Base-by-base conservation (phyloP, 305 asterid species). In the Fraxinus platypoda region DNA sequence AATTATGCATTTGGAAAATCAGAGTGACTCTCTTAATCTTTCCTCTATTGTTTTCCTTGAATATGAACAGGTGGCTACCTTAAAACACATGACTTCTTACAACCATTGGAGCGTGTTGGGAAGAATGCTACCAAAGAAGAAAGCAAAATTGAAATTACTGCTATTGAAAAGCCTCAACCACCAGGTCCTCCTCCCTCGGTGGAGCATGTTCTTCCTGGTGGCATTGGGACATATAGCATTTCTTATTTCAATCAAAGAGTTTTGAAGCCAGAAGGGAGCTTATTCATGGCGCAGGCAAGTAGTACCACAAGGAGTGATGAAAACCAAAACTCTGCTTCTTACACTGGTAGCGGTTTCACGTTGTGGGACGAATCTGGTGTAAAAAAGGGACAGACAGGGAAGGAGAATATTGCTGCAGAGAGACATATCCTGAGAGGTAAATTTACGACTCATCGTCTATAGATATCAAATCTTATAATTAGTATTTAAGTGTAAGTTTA, bases 311-410 rank as follows among this genome's bases (percentile, higher is more conserved):
- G 82, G 76, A 91, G 89, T 76, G 93, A 92, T 38, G 97, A 91
- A 76, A 92, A 89, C 84, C 93, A 97, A 35, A 92, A 89, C 88
- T 81, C 95, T 89, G 89, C 91, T 91, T 92, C 97, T 85, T 90
- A 91, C 86, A 57, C 95, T 1, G 98, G 92, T 81, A 89, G 93
- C 87, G 94, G 94, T 86, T 96, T 96, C 90, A 88, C 95, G 12
- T 86, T 94, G 83, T 96, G 98, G 98, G 97, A 91, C 80, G 99
- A 96, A 84, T 91, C 98, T 92, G 92, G 92, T 8, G 84, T 82
- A 75, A 92, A 85, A 71, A 93, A 90, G 99, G 99, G 99, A 97
- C 90, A 94, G 97, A 92, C 99, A 92, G 97, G 98, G 98, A 95
- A 97, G 99, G 99, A 97, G 99, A 97, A 92, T 91, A 85, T 84